Evolutionary conservation across 1,139 yeast species (phyloP), one percentile per base, ranked within the genome.

Genomic region (Maudiozyma humilis): DNA sequence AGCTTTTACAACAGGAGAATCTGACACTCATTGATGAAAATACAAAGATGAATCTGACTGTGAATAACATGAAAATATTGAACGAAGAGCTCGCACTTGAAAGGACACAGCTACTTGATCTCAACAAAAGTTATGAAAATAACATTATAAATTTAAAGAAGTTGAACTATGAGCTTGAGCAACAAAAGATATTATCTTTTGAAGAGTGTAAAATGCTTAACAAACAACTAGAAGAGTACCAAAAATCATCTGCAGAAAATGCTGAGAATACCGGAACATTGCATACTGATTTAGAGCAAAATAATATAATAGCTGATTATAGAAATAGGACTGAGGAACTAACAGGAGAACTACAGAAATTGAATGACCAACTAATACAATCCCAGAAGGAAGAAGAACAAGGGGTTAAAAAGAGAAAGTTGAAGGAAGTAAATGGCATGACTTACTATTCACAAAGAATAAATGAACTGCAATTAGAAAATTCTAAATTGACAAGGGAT

Each of bases 191-290:
- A 2, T 64, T 82, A 39, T 73, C 79, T n/a, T 54, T 64, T n/a
- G 77, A 76, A 50, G 93, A 84, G 56, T 73, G 80, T 25, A 75
- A 70, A 44, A 71, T 79, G 46, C 64, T 84, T 44, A 67, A 87
- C 49, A 71, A 69, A 30, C 77, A 74, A 55, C 57, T 70, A 32
- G 75, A 71, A 44, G 57, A 57, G 2, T 51, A 60, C 12, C 43
- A 56, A 17, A 45, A 57, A 1, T 39, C 53, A 25, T 53, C 52
- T 32, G 50, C 48, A 16, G 44, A 35, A 12, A 49, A 45, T 6
- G 43, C 42, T 19, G 19, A 14, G 7, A 49, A 34, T 14, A 43
- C 43, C 7, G 44, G 32, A 10, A n/a, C n/a, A n/a, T n/a, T n/a
- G n/a, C n/a, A 47, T 1, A 46, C 45, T 31, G 49, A 51, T 4